Conservation (phyloP, 2,329 filamentous ascomycete genomes). For the Cryphonectria radicalis region DNA sequence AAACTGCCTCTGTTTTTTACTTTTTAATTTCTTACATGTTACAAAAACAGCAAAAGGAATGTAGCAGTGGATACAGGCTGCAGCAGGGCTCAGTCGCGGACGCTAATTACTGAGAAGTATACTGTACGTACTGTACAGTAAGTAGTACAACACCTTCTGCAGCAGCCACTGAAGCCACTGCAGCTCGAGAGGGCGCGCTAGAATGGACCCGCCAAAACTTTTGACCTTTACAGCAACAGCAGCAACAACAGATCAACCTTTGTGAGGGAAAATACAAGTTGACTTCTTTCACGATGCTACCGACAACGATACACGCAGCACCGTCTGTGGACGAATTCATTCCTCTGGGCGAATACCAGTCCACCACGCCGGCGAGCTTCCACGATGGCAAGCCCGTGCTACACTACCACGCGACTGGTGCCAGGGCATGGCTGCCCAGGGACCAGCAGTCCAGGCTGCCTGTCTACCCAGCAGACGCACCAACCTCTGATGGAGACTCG, state of each 20-base stretch:
- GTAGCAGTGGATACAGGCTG: not conserved
- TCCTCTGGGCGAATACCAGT: conserved; percentile 69
- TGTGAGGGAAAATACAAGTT: conserved; percentile 17
- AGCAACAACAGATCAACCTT: not conserved
- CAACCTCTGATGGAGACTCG: conserved; percentile 40
- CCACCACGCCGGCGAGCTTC: conserved; percentile 74
- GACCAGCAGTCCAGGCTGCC: conserved; percentile 58
- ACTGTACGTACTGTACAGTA: not conserved
- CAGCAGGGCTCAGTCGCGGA: not conserved
- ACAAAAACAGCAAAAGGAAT: not conserved
- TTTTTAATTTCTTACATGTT: too few relatives aligned
- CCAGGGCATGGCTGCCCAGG: conserved; percentile 61
- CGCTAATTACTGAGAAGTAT: not conserved
- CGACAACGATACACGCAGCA: conserved; percentile 60
- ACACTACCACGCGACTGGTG: conserved; percentile 62
- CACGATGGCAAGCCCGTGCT: conserved; percentile 73
- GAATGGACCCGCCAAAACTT: not conserved
- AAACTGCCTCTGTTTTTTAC: not conserved
- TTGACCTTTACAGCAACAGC: not conserved
- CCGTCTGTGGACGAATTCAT: conserved; percentile 65
- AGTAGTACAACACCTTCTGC: not conserved
- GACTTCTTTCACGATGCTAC: conserved; percentile 42
- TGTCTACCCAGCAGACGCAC: conserved; percentile 52
- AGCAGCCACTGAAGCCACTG: not conserved
- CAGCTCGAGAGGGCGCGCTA: not conserved